Conservation (phyloP, 306 rosid species). For the Trifolium subterraneum region DNA sequence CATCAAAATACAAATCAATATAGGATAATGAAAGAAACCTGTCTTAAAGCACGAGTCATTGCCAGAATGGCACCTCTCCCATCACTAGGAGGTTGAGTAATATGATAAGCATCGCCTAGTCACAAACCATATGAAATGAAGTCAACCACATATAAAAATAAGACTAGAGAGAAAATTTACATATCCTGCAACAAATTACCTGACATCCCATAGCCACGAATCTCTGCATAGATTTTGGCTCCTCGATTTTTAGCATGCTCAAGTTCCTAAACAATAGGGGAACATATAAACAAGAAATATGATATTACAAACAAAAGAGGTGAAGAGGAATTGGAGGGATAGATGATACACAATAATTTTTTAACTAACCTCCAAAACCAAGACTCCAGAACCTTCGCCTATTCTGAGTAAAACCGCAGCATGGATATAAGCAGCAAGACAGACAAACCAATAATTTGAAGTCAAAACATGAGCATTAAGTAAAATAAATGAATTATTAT, state of each 20-base stretch:
- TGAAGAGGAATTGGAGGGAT: slow-evolving; percentile 13
- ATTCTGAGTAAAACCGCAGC: slow-evolving; percentile 61
- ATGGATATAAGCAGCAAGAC: slow-evolving; percentile 42
- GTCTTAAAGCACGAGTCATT: slow-evolving; percentile 82
- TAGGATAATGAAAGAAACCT: slow-evolving; percentile 54
- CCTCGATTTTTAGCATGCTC: slow-evolving; percentile 85
- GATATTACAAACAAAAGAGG: slow-evolving; percentile 30
- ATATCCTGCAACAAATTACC: slow-evolving; percentile 53
- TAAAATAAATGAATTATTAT: slow-evolving; percentile 28
- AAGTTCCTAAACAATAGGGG: slow-evolving; percentile 66
- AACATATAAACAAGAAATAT: slow-evolving; percentile 29
- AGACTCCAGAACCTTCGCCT: slow-evolving; percentile 89
- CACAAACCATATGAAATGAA: slow-evolving; percentile 37
- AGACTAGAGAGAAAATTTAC: slow-evolving; percentile 25
- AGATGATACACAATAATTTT: slow-evolving; percentile 3
- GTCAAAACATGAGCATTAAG: slow-evolving; percentile 11
- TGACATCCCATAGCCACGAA: slow-evolving; percentile 97
- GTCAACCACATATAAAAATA: slow-evolving; percentile 32
- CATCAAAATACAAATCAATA: slow-evolving; percentile 12
- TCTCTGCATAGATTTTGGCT: slow-evolving; percentile 88
- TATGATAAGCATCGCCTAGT: slow-evolving; percentile 91
- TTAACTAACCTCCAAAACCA: slow-evolving; percentile 87
- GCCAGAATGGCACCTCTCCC: slow-evolving; percentile 97
- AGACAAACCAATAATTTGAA: slow-evolving; percentile 21
- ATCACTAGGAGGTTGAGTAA: slow-evolving; percentile 85